phyloP scores from a whole-genome alignment of 2,329 filamentous ascomycete genomes.

The Aspergillus oerlinghausenensis region DNA sequence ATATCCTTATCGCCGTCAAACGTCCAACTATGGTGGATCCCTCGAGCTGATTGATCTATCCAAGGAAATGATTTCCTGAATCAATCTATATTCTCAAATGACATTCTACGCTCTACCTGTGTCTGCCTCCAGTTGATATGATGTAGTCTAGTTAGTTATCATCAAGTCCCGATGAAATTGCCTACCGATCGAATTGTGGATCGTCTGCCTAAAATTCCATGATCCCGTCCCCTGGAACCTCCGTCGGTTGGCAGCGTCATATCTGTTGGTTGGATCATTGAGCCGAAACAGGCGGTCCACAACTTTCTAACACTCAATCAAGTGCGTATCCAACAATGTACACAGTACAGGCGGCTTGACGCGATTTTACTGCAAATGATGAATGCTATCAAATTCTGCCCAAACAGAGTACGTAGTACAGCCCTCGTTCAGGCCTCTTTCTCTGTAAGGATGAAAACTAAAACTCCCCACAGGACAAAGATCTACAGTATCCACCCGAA shows the following conservation, averaged over 20 bases:
- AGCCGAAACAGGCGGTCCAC: not conserved
- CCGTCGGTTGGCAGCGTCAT: constrained; percentile 10
- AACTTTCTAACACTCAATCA: not conserved
- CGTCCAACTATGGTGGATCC: not conserved
- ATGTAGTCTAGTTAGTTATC: not conserved
- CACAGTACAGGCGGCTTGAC: not conserved
- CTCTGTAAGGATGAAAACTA: not conserved
- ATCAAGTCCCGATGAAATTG: not conserved
- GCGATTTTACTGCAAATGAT: not conserved
- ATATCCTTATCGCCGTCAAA: not conserved
- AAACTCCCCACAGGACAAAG: not conserved
- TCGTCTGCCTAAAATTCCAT: constrained; percentile 9
- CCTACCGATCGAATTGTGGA: not conserved
- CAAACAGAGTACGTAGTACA: not conserved
- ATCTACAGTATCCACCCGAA: not conserved
- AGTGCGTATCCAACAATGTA: not conserved
- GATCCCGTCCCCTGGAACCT: constrained; percentile 17
- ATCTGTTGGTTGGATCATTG: not conserved
- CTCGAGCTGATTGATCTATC: not conserved
- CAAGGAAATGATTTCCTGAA: not conserved
- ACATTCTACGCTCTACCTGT: not conserved
- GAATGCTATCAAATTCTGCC: not conserved
- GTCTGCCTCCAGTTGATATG: not conserved
- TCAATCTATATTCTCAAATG: not conserved
- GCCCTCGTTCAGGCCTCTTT: not conserved